These are phyloP conservation scores for Rhytidiadelphus loreus DNA, from an alignment of 225 moss, liverwort and hornwort genomes.

Conservation along the genomic window DNA sequence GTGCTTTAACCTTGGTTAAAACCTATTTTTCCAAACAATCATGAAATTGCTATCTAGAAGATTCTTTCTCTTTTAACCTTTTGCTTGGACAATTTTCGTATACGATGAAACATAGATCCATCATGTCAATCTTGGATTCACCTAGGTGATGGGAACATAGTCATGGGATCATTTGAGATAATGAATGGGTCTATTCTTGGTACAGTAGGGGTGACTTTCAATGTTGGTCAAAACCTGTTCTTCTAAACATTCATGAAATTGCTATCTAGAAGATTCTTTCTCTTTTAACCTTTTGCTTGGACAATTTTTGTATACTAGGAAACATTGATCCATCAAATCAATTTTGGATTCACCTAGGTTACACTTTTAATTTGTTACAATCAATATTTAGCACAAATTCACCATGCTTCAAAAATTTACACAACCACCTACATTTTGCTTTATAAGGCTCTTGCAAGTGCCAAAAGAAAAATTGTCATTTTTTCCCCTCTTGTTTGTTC, in stretches of 20 bases:
- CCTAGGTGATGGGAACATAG: no score
- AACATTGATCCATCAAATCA: background rate
- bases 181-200: background rate
- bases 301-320: no score
- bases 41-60: background rate
- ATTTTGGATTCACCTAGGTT: background rate
- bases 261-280: background rate
- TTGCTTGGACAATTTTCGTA: background rate
- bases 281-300: background rate
- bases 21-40: rapidly evolving
- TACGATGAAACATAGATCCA: background rate
- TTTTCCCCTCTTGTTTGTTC: background rate
- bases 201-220: background rate
- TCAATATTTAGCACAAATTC: background rate
- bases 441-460: background rate
- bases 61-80: background rate
- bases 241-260: background rate
- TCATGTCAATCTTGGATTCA: background rate
- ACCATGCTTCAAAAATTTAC: background rate
- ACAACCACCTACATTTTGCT: background rate
- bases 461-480: background rate
- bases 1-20: rapidly evolving
- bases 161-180: background rate
- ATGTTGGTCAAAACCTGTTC: rapidly evolving
- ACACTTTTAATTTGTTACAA: no score